phyloP scores from a whole-genome alignment of 1,139 yeast species.

The Eremothecium coryli region DNA sequence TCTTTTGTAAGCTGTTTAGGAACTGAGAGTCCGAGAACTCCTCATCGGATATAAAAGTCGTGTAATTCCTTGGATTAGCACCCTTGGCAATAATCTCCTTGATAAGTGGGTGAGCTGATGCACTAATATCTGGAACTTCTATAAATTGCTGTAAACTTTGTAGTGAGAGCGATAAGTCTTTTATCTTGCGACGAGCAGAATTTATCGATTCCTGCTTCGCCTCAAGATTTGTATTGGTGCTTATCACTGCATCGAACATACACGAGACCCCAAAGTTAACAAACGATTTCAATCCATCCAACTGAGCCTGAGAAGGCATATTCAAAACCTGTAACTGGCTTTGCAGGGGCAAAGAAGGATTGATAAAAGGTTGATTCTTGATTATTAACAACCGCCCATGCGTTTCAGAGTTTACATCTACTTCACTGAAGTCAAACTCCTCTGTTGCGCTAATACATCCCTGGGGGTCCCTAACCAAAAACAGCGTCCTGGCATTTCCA shows the following conservation, averaged over 20 bases:
- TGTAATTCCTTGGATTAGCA: constrained; percentile 23
- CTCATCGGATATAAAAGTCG: constrained; percentile 31
- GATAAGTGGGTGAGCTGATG: constrained; percentile 47
- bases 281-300: constrained; percentile 51
- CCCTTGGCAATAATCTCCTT: constrained; percentile 34
- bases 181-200: constrained; percentile 51
- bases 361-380: constrained; percentile 11
- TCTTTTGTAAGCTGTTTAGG: constrained; percentile 56
- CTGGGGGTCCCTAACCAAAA: constrained; percentile 4
- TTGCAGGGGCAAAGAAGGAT: constrained; percentile 10
- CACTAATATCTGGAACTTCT: constrained; percentile 55
- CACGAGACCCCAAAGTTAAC: constrained; percentile 48
- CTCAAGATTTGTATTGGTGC: constrained; percentile 14
- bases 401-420: background rate
- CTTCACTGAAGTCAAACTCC: constrained; percentile 2
- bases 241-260: constrained; percentile 39
- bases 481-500: constrained; percentile 3
- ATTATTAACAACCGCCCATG: constrained; percentile 10
- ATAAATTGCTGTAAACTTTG: constrained; percentile 61
- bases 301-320: constrained; percentile 20
- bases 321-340: constrained; percentile 21
- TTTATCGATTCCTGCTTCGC: constrained; percentile 32
- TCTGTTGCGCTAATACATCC: background rate
- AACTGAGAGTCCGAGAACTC: constrained; percentile 43
- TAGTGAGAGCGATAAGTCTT: constrained; percentile 59